Conservation (phyloP, 345 rosid genomes). For the Lepidium didymum region DNA sequence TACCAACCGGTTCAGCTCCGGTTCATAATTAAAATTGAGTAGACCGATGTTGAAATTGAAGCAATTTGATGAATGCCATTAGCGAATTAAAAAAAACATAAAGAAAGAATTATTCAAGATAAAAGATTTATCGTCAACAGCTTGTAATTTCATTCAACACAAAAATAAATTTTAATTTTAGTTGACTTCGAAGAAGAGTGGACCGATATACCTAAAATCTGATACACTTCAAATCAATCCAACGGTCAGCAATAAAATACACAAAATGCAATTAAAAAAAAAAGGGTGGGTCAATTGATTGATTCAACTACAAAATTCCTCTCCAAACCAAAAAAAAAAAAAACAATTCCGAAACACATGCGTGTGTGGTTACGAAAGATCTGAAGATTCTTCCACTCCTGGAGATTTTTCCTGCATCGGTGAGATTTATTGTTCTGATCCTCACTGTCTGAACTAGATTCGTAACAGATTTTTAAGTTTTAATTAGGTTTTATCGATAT, state of each 20-base stretch:
- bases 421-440: conserved; percentile 12
- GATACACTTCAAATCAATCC: conserved; percentile 3
- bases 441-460: neutral
- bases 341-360: conserved; percentile 21
- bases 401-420: neutral
- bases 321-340: conserved; percentile 4
- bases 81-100: neutral
- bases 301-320: conserved; percentile 18
- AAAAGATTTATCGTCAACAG: neutral
- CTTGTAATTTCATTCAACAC: neutral
- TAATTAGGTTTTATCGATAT: conserved; percentile 1
- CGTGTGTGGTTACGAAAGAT: conserved; percentile 12
- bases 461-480: neutral
- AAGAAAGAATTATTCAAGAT: neutral
- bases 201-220: neutral
- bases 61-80: no score
- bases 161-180: neutral
- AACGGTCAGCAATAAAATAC: conserved; percentile 7
- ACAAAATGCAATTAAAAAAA: neutral
- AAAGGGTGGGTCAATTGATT: conserved; percentile 7
- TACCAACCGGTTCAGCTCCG: neutral
- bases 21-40: neutral
- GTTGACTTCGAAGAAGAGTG: neutral
- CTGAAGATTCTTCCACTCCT: conserved; percentile 14
- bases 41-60: no score